A percentile compares a stretch with the other conserved stretches of the same genome.
Evolutionary conservation across 768 basidiomycete genomes (phyloP).

Genomic region (Mycena amicta): DNA sequence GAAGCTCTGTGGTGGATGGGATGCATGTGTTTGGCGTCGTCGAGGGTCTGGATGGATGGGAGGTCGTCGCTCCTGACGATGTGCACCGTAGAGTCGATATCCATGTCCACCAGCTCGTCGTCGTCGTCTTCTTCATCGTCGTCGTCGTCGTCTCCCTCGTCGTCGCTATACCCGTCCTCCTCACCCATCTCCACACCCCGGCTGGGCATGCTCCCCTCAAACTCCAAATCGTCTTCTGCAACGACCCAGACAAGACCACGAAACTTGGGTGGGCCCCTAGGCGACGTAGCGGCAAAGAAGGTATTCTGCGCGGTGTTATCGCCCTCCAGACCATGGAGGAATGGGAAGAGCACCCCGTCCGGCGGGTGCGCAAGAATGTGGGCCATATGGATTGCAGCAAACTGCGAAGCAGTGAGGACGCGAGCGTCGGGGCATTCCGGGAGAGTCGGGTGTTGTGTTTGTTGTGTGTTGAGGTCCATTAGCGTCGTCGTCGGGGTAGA

Average conservation of each 20-base stretch:
- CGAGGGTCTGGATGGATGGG: slow-evolving; percentile 9
- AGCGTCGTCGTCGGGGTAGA: not conserved
- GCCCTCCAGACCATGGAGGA: slow-evolving; percentile 85
- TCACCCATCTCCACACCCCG: slow-evolving; percentile 16
- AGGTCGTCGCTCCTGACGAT: slow-evolving; percentile 5
- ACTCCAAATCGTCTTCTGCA: slow-evolving; percentile 64
- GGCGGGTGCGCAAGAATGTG: slow-evolving; percentile 73
- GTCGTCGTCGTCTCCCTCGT: slow-evolving; percentile 29
- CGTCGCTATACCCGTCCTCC: slow-evolving; percentile 17
- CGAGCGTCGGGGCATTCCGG: slow-evolving; percentile 11
- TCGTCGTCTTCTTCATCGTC: slow-evolving; percentile 15
- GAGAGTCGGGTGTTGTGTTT: not conserved
- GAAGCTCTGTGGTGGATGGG: slow-evolving; percentile 42
- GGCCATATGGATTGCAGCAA: slow-evolving; percentile 62
- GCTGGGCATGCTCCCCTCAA: slow-evolving; percentile 24
- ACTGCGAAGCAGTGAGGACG: slow-evolving; percentile 44
- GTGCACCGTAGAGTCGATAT: slow-evolving; percentile 15
- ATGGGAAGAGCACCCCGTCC: slow-evolving; percentile 84
- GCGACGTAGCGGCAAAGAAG: slow-evolving; percentile 62
- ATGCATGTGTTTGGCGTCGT: slow-evolving; percentile 55
- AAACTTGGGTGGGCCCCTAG: slow-evolving; percentile 43
- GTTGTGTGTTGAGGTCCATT: not conserved
- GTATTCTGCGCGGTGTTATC: slow-evolving; percentile 77
- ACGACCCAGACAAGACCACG: slow-evolving; percentile 86
- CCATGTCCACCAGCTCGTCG: slow-evolving; percentile 16